Evolutionary conservation across 257 asterid genomes (phyloP), one percentile per base, ranked within the genome.

Genomic region (Gynochthodes officinalis): DNA sequence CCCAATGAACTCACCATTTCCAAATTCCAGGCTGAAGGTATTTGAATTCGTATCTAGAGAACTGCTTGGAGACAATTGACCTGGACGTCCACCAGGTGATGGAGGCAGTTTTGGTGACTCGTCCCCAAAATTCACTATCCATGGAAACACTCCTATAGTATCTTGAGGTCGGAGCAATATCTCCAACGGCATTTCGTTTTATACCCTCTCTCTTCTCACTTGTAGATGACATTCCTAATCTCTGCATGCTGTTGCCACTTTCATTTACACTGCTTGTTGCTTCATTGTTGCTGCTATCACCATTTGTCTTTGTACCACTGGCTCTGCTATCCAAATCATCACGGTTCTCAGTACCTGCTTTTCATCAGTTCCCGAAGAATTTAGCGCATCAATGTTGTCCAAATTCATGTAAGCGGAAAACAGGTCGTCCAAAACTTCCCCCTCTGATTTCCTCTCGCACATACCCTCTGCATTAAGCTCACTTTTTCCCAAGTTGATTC

Each of bases 141-240:
- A 94, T 86, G 0, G 99, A 94, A 61, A 89, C 73, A 73, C 99
- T 94, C 74, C 99, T 76, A 42, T 85, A 89, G 86, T 94, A 97
- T 62, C 99, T 84, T 37, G 86, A 77, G 40, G 96, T 81, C 2
- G 97, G 96, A 61, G 92, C 82, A 35, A 87, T 88, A 77, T 93
- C 97, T 66, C 82, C 92, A 30, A 73, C 96, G 13, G 95, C 93
- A 75, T 80, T 87, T 80, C 98, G 81, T 62, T 90, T 87, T 72
- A 82, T 46, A 72, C 96, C 96, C 66, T 89, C 96, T 75, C 84
- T 87, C 77, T 83, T 87, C 73, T 79, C 85, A 28, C 76, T 73
- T 67, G 75, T 74, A 48, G 86, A 66, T 42, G 84, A 39, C 32
- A 63, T 39, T 21, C 49, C 80, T 40, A 66, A 54, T 60, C 77